phyloP scores from a whole-genome alignment of 1,284 basidiomycete species.

The Bjerkandera adusta region DNA sequence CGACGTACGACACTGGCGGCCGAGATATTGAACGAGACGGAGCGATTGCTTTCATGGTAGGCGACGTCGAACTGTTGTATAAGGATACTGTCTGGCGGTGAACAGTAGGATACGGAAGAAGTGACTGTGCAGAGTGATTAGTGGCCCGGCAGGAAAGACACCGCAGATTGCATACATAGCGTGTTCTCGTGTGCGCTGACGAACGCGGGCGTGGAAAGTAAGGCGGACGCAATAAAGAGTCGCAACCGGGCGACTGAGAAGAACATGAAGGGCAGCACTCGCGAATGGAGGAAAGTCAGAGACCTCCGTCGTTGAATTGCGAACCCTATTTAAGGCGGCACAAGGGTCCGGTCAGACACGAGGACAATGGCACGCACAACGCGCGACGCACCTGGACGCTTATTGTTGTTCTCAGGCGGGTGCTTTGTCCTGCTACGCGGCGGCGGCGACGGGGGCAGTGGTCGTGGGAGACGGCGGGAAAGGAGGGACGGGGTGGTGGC shows the following conservation, averaged over 20 bases:
- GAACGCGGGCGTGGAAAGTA: conserved; percentile 40
- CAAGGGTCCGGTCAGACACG: conserved; percentile 15
- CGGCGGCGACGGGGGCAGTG: background rate
- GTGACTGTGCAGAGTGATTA: conserved; percentile 49
- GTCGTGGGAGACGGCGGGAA: background rate
- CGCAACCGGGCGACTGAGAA: conserved; percentile 71
- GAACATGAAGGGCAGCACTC: conserved; percentile 49
- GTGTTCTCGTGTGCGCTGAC: conserved; percentile 48
- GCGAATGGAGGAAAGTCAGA: conserved; percentile 17
- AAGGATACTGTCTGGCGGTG: conserved; percentile 76
- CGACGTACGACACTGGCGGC: conserved; percentile 68
- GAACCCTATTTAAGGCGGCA: conserved; percentile 15
- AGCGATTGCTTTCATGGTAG: conserved; percentile 70
- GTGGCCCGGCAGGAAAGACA: conserved; percentile 13
- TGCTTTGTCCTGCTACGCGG: too few species aligned
- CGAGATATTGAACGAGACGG: conserved; percentile 73
- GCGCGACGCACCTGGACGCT: conserved; percentile 17
- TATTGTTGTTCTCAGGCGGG: conserved; percentile 27
- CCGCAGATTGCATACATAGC: conserved; percentile 49
- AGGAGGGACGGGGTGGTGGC: background rate
- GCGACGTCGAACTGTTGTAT: conserved; percentile 79
- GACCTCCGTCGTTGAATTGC: conserved; percentile 7
- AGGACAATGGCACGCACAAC: conserved; percentile 21
- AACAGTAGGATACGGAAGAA: conserved; percentile 86
- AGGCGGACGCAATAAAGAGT: conserved; percentile 40